Evolutionary conservation across 768 basidiomycete genomes (phyloP).

Genomic region (Bullera alba): DNA sequence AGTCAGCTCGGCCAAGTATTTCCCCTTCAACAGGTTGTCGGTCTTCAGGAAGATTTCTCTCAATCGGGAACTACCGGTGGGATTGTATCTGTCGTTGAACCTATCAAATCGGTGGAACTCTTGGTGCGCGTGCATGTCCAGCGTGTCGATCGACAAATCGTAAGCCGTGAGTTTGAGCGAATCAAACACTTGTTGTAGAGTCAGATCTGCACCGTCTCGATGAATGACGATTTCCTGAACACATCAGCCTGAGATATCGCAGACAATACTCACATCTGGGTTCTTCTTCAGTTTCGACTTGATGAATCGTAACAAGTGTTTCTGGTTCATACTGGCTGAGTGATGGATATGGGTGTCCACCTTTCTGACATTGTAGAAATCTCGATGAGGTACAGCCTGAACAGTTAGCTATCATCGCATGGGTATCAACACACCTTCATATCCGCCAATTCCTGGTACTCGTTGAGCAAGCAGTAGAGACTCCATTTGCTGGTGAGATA

Average conservation of each 20-base stretch:
- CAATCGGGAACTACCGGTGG: slow-evolving; percentile 82
- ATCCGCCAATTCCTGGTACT: slow-evolving; percentile 85
- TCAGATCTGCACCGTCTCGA: slow-evolving; percentile 82
- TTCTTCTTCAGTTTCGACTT: slow-evolving; percentile 56
- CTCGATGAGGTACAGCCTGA: slow-evolving; percentile 80
- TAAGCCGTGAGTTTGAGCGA: slow-evolving; percentile 91
- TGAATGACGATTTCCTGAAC: slow-evolving; percentile 86
- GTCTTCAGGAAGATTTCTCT: slow-evolving; percentile 98
- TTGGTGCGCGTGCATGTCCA: slow-evolving; percentile 98
- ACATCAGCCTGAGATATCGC: neutral
- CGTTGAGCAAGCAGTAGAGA: slow-evolving; percentile 85
- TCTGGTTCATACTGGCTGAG: slow-evolving; percentile 99
- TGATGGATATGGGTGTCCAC: slow-evolving; percentile 99
- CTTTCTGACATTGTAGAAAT: slow-evolving; percentile 96
- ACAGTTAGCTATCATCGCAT: neutral
- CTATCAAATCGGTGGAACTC: slow-evolving; percentile 98
- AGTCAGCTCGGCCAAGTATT: slow-evolving; percentile 90
- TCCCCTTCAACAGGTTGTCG: slow-evolving; percentile 85
- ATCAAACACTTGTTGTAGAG: slow-evolving; percentile 85
- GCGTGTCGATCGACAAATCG: slow-evolving; percentile 94
- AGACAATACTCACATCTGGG: slow-evolving; percentile 30
- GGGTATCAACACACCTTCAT: slow-evolving; percentile 67
- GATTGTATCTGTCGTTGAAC: slow-evolving; percentile 96
- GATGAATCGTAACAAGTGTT: slow-evolving; percentile 95
- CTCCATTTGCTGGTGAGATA: slow-evolving; percentile 90